Evolutionary conservation across 345 rosid species (phyloP), one percentile per base, ranked within the genome.

Genomic region (Pelargonium nanum): DNA sequence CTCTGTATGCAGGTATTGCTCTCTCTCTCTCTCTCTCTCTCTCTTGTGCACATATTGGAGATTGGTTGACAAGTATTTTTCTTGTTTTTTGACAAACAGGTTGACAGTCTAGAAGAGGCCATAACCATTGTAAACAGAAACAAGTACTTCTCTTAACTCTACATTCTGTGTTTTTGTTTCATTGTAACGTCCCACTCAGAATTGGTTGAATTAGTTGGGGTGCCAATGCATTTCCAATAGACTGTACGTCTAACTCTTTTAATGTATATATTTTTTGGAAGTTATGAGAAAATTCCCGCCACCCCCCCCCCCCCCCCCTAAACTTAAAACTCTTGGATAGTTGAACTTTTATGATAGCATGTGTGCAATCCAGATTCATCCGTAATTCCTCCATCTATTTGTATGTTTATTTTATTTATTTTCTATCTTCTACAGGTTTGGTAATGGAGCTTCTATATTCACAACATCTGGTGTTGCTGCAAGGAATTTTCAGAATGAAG

Each of bases 401-500:
- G 48, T 40, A 6, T 40, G 16, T n/a, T n/a, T n/a, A 21, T 52
- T 28, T 68, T 44, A 23, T 50, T 5, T 55, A 13, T 22, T 6
- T 19, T 22, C 1, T 19, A 55, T 25, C 25, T 68, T 50, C 52
- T 60, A 63, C 83, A 92, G 98, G 73, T 87, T 83, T 28, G 88
- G 93, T 19, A 81, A 84, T 34, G 98, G 98, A 72, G 97, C 95
- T 69, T 74, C 97, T 8, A 73, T 92, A 44, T 92, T 92, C 74
- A 92, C 98, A 5, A 53, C 84, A 32, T 92, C 98, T 0, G 89
- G 95, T 9, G 81, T 86, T n/a, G 91, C 81, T 8, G 98, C 98
- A 0, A 87, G 98, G 74, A 89, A 87, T 79, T 92, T 92, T 73
- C 98, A 89, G 73, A 78, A 79, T 59, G 95, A 87, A 62, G 81